phyloP scores from a whole-genome alignment of 1,284 basidiomycete genomes.

The Leccinum huronense region DNA sequence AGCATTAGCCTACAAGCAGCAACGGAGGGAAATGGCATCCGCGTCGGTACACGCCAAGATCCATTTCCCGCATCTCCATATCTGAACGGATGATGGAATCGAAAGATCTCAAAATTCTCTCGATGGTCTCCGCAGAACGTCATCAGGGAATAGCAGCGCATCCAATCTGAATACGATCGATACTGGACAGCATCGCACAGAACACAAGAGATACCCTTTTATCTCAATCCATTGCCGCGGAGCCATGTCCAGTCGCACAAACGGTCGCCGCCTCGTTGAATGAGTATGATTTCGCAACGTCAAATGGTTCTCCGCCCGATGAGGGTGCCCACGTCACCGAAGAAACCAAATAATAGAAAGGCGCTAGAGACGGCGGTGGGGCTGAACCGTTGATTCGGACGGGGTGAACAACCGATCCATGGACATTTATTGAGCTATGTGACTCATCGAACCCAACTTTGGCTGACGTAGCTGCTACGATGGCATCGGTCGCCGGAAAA shows the following conservation, averaged over 20 bases:
- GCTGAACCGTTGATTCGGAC: neutral
- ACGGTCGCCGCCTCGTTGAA: neutral
- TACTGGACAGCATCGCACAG: neutral
- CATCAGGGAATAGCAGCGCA: neutral
- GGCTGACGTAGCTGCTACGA: constrained; percentile 3
- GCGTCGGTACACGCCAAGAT: neutral
- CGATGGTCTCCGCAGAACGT: neutral
- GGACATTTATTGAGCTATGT: neutral
- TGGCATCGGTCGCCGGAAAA: constrained; percentile 1
- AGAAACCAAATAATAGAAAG: neutral
- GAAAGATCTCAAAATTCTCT: neutral
- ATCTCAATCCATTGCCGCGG: constrained; percentile 1
- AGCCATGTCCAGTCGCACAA: neutral
- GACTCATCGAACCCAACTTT: neutral
- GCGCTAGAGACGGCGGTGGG: neutral
- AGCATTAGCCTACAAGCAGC: too few relatives aligned
- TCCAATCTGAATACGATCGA: neutral
- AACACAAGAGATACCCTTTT: neutral
- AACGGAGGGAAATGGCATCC: neutral
- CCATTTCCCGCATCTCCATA: neutral
- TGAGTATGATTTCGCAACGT: neutral
- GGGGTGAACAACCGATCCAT: constrained; percentile 5
- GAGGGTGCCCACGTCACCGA: neutral
- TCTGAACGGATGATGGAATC: too few relatives aligned
- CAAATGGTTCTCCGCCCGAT: neutral